phyloP scores from a whole-genome alignment of 805 yeast genomes.

The Myxozyma melibiosi region DNA sequence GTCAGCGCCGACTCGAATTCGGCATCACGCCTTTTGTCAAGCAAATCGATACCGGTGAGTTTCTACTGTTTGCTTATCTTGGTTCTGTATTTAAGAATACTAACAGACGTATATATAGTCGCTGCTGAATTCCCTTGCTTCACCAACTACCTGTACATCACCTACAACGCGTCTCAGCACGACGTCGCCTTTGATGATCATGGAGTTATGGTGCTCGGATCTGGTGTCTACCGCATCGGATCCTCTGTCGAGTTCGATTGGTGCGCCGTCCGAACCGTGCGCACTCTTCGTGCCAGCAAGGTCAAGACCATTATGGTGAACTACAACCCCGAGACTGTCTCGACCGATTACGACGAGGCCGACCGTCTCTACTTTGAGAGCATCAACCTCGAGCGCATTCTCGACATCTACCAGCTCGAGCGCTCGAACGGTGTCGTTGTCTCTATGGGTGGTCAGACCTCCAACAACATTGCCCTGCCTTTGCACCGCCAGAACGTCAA shows the following conservation, averaged over 20 bases:
- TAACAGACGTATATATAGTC: conserved; percentile 39
- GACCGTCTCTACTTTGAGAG: conserved; percentile 96
- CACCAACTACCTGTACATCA: conserved; percentile 92
- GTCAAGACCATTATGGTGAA: conserved; percentile 94
- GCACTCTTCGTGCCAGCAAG: conserved; percentile 85
- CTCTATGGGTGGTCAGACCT: conserved; percentile 99
- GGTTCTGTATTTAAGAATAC: neutral
- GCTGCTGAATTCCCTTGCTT: conserved; percentile 98
- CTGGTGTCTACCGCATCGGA: conserved; percentile 98
- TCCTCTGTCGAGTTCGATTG: conserved; percentile 98
- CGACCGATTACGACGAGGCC: conserved; percentile 98
- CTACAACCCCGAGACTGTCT: conserved; percentile 97
- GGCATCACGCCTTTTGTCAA: conserved; percentile 91
- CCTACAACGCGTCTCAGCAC: conserved; percentile 87
- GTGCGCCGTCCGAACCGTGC: conserved; percentile 98
- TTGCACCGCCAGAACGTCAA: conserved; percentile 93
- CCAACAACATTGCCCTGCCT: conserved; percentile 92
- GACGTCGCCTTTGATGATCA: conserved; percentile 89
- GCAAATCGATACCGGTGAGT: conserved; percentile 82
- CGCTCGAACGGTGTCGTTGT: conserved; percentile 88
- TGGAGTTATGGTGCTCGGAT: conserved; percentile 94
- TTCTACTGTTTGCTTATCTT: neutral
- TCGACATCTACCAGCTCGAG: conserved; percentile 93
- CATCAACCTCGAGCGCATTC: conserved; percentile 87
- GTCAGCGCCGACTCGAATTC: conserved; percentile 82